A percentile compares a stretch with the other conserved stretches of the same genome.
phyloP scores from a whole-genome alignment of 148 eudicot species.

The Rhododendron ovatum region DNA sequence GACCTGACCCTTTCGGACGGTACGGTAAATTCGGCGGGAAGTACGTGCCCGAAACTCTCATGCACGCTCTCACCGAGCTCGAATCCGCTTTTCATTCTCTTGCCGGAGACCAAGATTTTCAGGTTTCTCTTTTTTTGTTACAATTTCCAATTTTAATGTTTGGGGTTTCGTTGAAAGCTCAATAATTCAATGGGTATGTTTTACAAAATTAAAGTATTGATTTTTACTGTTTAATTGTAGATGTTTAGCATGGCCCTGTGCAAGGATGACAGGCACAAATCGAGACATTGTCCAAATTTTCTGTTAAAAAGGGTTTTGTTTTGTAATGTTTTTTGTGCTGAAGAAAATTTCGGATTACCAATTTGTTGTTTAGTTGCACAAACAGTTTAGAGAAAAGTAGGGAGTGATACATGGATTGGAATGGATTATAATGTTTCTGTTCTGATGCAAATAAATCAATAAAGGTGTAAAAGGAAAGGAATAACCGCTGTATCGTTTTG shows the following conservation, averaged over 20 bases:
- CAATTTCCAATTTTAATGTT: neutral
- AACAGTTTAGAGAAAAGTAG: neutral
- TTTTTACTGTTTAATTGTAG: neutral
- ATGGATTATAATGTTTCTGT: neutral
- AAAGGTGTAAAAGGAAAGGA: neutral
- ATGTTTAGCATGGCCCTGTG: neutral
- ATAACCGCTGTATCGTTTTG: neutral
- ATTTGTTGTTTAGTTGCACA: neutral
- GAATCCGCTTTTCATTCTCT: constrained; percentile 65
- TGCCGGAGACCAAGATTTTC: constrained; percentile 52
- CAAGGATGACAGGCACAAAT: too few species aligned
- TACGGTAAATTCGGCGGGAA: constrained; percentile 90
- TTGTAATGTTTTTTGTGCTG: neutral
- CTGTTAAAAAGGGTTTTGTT: too few species aligned
- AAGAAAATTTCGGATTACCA: neutral
- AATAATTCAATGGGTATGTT: neutral
- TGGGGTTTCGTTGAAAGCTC: neutral
- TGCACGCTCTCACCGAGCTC: constrained; percentile 83
- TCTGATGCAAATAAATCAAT: neutral
- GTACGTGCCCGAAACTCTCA: constrained; percentile 89
- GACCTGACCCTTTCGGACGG: constrained; percentile 88
- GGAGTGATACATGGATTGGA: neutral
- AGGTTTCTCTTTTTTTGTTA: constrained; percentile 34
- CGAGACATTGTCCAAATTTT: too few species aligned
- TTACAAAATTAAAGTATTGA: neutral